Percentiles rank a stretch among this genome's conserved stretches.
Evolutionary conservation across 148 eudicot genomes (phyloP).

Genomic region (Amaranthus hypochondriacus): DNA sequence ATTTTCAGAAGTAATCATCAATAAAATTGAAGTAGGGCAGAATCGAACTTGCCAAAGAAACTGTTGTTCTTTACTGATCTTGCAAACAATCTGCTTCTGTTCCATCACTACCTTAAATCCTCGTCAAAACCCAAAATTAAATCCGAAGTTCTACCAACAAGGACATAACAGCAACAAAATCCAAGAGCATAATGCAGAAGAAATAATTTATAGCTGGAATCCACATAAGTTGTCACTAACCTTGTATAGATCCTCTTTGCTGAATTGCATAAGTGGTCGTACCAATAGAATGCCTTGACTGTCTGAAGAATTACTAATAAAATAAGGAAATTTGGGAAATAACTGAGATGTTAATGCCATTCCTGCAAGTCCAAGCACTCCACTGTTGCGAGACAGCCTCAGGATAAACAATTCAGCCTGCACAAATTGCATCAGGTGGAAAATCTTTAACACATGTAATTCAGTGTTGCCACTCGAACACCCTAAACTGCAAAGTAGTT

Average conservation of each 20-base stretch:
- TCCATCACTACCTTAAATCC: not conserved
- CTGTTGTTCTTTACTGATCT: no score
- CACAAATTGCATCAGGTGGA: conserved; percentile 19
- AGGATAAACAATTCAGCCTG: conserved; percentile 92
- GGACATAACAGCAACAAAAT: not conserved
- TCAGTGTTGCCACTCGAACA: not conserved
- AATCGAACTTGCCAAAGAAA: no score
- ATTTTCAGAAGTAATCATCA: no score
- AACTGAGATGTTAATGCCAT: conserved; percentile 76
- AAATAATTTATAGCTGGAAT: not conserved
- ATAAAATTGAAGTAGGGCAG: no score
- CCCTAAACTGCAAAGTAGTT: not conserved
- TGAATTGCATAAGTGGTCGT: conserved; percentile 75
- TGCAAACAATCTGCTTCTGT: not conserved
- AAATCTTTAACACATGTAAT: conserved; percentile 7
- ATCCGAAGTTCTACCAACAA: not conserved
- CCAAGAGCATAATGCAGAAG: conserved; percentile 8
- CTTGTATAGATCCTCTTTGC: conserved; percentile 81
- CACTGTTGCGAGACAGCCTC: conserved; percentile 91
- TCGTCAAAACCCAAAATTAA: not conserved
- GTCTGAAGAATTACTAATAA: conserved; percentile 30
- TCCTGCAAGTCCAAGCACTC: conserved; percentile 98
- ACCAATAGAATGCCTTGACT: conserved; percentile 55
- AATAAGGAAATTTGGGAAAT: conserved; percentile 38
- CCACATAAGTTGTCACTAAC: conserved; percentile 32